Percentiles rank a stretch among this genome's conserved stretches.
Evolutionary conservation across 176 grass and related monocot species (phyloP).

Genomic region (Otatea glauca): DNA sequence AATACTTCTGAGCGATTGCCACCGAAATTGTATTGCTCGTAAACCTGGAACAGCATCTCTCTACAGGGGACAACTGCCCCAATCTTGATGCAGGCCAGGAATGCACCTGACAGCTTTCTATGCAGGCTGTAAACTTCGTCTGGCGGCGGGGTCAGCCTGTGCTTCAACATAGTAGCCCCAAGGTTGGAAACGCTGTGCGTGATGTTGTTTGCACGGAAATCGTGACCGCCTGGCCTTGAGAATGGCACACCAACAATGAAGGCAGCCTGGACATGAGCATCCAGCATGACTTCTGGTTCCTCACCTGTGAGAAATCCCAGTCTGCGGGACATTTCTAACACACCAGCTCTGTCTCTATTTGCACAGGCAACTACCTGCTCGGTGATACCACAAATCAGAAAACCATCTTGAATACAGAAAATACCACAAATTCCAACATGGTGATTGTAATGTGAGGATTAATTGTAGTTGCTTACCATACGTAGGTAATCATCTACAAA

Average conservation of each 20-base stretch:
- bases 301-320: constrained; percentile 92
- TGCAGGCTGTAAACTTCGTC: constrained; percentile 94
- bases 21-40: constrained; percentile 64
- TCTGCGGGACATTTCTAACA: constrained; percentile 79
- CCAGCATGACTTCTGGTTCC: too few species aligned
- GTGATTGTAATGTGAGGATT: neutral
- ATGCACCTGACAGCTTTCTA: constrained; percentile 93
- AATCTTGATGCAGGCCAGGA: constrained; percentile 93
- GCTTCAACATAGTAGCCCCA: constrained; percentile 81
- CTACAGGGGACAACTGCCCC: constrained; percentile 87
- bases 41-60: constrained; percentile 70
- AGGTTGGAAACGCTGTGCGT: too few species aligned
- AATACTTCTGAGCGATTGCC: constrained; percentile 44
- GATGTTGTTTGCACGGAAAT: too few species aligned
- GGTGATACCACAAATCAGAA: constrained; percentile 4
- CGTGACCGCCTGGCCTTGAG: too few species aligned
- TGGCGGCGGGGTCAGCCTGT: constrained; percentile 84
- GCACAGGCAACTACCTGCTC: constrained; percentile 86
- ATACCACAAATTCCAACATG: neutral
- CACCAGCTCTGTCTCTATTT: constrained; percentile 68
- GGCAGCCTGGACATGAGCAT: too few species aligned
- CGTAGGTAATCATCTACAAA: constrained; percentile 92
- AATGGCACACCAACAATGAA: too few species aligned
- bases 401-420: neutral
- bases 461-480: constrained; percentile 60